phyloP scores from a whole-genome alignment of 2,329 filamentous ascomycete species.

The Cladobotryum protrusum region DNA sequence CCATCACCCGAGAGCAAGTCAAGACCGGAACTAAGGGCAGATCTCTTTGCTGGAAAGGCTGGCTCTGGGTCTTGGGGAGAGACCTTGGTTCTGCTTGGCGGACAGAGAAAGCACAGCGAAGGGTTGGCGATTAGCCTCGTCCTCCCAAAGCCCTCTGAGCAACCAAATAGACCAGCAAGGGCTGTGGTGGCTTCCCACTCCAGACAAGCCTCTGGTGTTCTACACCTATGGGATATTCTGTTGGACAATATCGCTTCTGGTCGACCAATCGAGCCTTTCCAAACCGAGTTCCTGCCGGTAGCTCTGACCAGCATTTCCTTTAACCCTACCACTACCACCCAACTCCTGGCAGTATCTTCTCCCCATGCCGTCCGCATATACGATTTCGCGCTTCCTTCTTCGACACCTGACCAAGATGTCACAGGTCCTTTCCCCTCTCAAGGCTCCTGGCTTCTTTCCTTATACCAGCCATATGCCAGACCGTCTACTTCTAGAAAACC shows the following conservation, averaged over 20 bases:
- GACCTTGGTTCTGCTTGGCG: conserved; percentile 46
- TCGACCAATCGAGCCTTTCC: conserved; percentile 44
- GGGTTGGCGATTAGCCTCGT: conserved; percentile 51
- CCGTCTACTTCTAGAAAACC: conserved; percentile 48
- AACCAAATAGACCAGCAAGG: conserved; percentile 29
- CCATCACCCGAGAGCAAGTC: conserved; percentile 55
- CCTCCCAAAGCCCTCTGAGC: conserved; percentile 36
- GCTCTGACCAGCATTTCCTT: conserved; percentile 53
- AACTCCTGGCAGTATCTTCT: conserved; percentile 51
- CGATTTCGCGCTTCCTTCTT: conserved; percentile 50
- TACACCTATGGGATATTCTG: conserved; percentile 54
- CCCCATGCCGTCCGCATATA: conserved; percentile 55
- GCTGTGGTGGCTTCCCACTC: conserved; percentile 56
- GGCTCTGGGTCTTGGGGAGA: conserved; percentile 61
- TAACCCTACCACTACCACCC: conserved; percentile 52
- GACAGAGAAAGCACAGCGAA: conserved; percentile 47
- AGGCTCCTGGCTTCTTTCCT: conserved; percentile 58
- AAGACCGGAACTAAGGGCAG: conserved; percentile 45
- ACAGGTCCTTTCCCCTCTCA: conserved; percentile 48
- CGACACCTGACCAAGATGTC: conserved; percentile 45
- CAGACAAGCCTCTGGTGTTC: conserved; percentile 50
- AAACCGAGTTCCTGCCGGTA: conserved; percentile 51
- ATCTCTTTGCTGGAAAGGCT: conserved; percentile 46
- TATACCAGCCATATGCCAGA: conserved; percentile 52
- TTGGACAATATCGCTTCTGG: conserved; percentile 34